These are phyloP conservation scores for Teratosphaeria viscida DNA, from an alignment of 2,329 filamentous ascomycete genomes.

Conservation along the genomic window DNA sequence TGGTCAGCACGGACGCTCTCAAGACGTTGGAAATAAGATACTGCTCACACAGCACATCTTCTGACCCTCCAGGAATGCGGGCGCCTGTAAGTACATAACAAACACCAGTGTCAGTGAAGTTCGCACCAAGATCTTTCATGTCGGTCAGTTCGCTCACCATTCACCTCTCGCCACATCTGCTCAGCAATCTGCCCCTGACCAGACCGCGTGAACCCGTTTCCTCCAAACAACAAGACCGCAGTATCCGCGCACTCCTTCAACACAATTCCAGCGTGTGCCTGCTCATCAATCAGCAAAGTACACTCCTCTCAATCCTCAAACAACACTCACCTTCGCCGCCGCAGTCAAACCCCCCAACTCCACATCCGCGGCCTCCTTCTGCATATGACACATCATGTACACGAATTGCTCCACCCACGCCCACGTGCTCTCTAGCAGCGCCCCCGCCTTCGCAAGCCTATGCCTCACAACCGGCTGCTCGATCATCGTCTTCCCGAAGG, in stretches of 20 bases:
- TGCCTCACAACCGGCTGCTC: slow-evolving; percentile 67
- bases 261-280: slow-evolving; percentile 58
- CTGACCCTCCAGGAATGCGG: slow-evolving; percentile 46
- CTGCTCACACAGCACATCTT: slow-evolving; percentile 52
- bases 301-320: background rate
- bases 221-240: slow-evolving; percentile 61
- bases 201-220: slow-evolving; percentile 59
- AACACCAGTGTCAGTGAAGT: too few relatives aligned
- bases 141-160: slow-evolving; percentile 8
- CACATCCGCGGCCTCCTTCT: slow-evolving; percentile 48
- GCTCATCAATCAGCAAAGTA: background rate
- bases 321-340: slow-evolving; percentile 45
- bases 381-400: slow-evolving; percentile 55
- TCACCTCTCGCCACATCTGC: slow-evolving; percentile 39
- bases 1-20: background rate
- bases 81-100: background rate
- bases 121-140: slow-evolving; percentile 3
- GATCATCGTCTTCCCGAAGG: slow-evolving; percentile 58
- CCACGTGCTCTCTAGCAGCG: slow-evolving; percentile 57
- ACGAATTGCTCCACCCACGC: slow-evolving; percentile 64
- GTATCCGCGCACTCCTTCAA: slow-evolving; percentile 60
- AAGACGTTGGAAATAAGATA: background rate
- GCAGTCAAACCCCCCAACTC: slow-evolving; percentile 63
- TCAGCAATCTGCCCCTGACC: slow-evolving; percentile 64
- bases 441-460: slow-evolving; percentile 59